Evolutionary conservation across 202 grass and related monocot genomes (phyloP).

Genomic region (Elaeis oleifera): DNA sequence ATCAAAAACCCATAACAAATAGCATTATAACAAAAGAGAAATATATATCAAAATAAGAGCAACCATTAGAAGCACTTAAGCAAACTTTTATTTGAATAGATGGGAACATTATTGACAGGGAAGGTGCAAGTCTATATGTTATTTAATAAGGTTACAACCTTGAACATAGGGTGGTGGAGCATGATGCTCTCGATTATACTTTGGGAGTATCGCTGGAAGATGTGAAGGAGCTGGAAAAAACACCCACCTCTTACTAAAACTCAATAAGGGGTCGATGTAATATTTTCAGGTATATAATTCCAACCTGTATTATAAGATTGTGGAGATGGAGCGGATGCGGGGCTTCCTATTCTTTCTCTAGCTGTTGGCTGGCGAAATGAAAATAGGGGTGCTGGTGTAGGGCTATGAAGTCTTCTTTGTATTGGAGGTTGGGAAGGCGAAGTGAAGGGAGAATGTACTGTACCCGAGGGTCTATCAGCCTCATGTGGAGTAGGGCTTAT

Average conservation of each 20-base stretch:
- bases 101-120: conserved; percentile 13
- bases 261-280: not conserved
- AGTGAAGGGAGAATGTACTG: conserved; percentile 19
- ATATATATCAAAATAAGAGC: conserved; percentile 8
- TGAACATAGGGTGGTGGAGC: conserved; percentile 8
- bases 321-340: conserved; percentile 36
- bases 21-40: conserved; percentile 12
- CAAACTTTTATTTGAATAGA: conserved; percentile 21
- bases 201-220: conserved; percentile 24
- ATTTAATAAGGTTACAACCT: conserved; percentile 9
- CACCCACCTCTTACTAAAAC: too few species aligned
- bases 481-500: conserved; percentile 38
- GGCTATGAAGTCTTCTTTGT: conserved; percentile 24
- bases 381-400: conserved; percentile 43
- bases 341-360: conserved; percentile 31
- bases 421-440: conserved; percentile 19
- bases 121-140: conserved; percentile 7
- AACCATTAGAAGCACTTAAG: not conserved
- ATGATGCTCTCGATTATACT: conserved; percentile 25
- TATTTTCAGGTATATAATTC: not conserved
- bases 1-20: conserved; percentile 12
- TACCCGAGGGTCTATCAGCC: too few species aligned
- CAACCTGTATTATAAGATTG: conserved; percentile 52
- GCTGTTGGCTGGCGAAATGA: conserved; percentile 35
- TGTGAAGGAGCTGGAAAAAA: not conserved